Evolutionary conservation across 2,329 filamentous ascomycete species (phyloP), one percentile per base, ranked within the genome.

Genomic region (Stagonosporopsis cucurbitacearum): DNA sequence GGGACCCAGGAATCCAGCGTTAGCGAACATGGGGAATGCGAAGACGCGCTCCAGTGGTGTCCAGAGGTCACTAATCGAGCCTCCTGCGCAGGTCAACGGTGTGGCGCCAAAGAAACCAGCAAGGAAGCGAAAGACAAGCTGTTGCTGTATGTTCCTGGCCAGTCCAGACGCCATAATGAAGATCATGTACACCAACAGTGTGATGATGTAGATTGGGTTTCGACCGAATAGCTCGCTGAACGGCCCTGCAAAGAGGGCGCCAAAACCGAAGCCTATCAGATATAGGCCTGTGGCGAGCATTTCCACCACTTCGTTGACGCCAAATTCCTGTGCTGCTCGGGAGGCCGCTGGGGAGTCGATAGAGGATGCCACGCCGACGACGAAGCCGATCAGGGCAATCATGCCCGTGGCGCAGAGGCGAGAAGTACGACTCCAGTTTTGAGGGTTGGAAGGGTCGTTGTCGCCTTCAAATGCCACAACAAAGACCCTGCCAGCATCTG

Each of bases 261-360:
- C 68, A 0, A 87, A 44, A 2, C 81, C 82, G 55, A 85, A 81
- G 2, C 83, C 79, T 5, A 67, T 47, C 2, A 84, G 60, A 9
- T 82, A 74, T 26, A 83, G 59, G 0, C 78, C 75, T 2, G 80
- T 78, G n/a, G 81, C 80, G 1, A 83, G 70, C 6, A 74, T 78
- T 20, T 77, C 68, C 3, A 81, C 77, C 57, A 81, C 76, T 26
- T 64, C 68, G 26, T 76, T 73, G 3, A 81, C 75, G 3, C 73
- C 62, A 48, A 81, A 82, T 11, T 82, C 72, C 2, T 72, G 50
- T 12, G 82, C 78, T 2, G 89, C 82, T 57, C 81, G 77, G 0
- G 74, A 73, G 0, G 83, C 58, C 1, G 81, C 80, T 0, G 77
- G 77, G 0, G 81, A 80, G 50, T 85, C 82, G 36, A 86, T 84